These are phyloP conservation scores for Fonsecaea pedrosoi DNA, from an alignment of 2,329 filamentous ascomycete genomes.

Conservation along the genomic window DNA sequence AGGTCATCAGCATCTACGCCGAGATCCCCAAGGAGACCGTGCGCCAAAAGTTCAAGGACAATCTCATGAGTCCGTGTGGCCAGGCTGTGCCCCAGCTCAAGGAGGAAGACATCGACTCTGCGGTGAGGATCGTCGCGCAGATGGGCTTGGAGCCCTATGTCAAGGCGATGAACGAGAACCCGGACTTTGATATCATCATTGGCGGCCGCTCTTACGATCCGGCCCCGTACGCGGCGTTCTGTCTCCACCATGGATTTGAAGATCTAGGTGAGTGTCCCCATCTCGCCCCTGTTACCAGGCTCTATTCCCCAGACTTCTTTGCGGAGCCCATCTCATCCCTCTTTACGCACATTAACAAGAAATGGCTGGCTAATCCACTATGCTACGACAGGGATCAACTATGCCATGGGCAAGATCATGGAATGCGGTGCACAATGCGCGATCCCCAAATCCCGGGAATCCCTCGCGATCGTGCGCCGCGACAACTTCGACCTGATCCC, in stretches of 20 bases:
- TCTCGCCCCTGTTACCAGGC: background rate
- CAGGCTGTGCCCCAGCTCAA: conserved; percentile 51
- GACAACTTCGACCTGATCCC: conserved; percentile 58
- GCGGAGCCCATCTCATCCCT: no score
- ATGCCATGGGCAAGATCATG: conserved; percentile 64
- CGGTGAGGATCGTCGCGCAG: conserved; percentile 52
- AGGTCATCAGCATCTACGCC: conserved; percentile 48
- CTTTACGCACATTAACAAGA: background rate
- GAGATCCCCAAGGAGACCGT: conserved; percentile 48
- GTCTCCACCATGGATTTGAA: conserved; percentile 45
- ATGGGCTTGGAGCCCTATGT: conserved; percentile 56
- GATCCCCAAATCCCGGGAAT: conserved; percentile 54
- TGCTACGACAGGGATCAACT: conserved; percentile 46
- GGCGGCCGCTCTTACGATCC: conserved; percentile 55
- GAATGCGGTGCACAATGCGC: conserved; percentile 60
- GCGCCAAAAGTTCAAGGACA: conserved; percentile 41
- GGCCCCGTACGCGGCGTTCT: conserved; percentile 51
- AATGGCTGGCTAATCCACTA: background rate
- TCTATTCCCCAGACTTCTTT: no score
- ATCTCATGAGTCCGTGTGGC: conserved; percentile 46
- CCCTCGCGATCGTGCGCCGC: conserved; percentile 53
- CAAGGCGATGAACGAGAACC: conserved; percentile 50
- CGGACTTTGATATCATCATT: conserved; percentile 57
- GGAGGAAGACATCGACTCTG: conserved; percentile 49
- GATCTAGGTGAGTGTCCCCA: conserved; percentile 18